Percentiles rank a stretch among this genome's conserved stretches.
Conservation (phyloP, 441 rosid genomes). For the Metrosideros polymorpha region DNA sequence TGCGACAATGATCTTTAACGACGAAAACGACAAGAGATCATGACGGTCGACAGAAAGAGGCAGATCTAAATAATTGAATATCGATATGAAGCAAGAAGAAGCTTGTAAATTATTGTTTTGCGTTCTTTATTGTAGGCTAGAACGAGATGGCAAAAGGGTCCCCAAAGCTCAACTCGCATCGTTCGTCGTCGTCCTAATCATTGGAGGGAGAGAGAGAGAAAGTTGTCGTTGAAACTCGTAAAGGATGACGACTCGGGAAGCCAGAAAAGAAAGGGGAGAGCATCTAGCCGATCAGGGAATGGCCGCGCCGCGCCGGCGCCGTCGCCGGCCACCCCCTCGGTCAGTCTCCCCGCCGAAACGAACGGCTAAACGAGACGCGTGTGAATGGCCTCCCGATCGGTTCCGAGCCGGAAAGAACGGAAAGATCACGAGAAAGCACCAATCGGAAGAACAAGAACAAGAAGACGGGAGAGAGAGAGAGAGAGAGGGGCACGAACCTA, state of each 20-base stretch:
- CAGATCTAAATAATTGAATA: neutral
- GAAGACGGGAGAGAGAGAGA: neutral
- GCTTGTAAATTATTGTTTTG: neutral
- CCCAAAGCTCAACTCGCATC: neutral
- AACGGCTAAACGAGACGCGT: neutral
- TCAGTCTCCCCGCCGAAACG: neutral
- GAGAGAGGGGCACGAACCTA: neutral
- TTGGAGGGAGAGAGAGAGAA: neutral
- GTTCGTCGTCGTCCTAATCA: neutral
- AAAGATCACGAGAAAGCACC: neutral
- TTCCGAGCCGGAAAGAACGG: neutral
- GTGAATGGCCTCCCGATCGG: neutral
- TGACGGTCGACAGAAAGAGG: neutral
- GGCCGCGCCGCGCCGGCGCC: neutral
- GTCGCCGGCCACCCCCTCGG: neutral
- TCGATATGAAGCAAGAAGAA: neutral
- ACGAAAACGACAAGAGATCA: neutral
- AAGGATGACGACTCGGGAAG: too few relatives aligned
- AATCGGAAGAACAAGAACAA: neutral
- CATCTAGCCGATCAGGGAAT: neutral
- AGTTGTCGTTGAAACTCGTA: neutral
- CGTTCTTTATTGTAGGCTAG: neutral
- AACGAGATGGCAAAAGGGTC: neutral
- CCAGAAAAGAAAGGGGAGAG: neutral
- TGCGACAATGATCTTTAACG: neutral